Percentiles rank a stretch among this genome's conserved stretches.
These are phyloP conservation scores for Glomus cerebriforme DNA, from an alignment of 192 early-diverging fungal species.

Conservation along the genomic window DNA sequence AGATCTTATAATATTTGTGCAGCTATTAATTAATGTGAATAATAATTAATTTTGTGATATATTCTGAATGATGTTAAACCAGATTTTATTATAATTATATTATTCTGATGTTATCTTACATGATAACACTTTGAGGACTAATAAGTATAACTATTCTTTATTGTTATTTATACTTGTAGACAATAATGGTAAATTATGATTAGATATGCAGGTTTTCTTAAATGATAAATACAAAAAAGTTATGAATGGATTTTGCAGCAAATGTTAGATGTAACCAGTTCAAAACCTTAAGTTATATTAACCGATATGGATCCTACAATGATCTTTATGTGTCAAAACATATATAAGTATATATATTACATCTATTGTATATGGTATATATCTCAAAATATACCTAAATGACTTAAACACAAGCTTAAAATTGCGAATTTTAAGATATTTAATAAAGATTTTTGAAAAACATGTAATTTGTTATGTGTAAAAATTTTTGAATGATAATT, in stretches of 20 bases:
- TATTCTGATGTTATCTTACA: background rate
- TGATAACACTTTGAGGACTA: background rate
- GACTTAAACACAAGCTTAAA: background rate
- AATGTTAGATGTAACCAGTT: background rate
- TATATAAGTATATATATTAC: background rate
- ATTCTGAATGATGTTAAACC: background rate
- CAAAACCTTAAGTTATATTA: background rate
- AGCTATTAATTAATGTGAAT: background rate
- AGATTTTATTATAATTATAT: background rate
- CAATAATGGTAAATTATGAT: background rate
- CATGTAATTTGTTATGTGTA: background rate
- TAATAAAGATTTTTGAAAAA: background rate
- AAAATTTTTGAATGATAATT: background rate
- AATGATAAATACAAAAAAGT: background rate
- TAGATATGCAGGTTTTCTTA: background rate
- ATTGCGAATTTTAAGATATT: too few relatives aligned
- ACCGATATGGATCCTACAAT: background rate
- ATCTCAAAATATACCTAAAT: background rate
- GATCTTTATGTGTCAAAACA: background rate
- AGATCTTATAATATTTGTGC: background rate
- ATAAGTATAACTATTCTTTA: background rate
- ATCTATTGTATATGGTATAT: slow-evolving; percentile 4
- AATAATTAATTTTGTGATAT: background rate
- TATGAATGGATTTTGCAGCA: background rate
- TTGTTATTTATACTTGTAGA: background rate